Evolutionary conservation across 1,139 yeast species (phyloP), one percentile per base, ranked within the genome.

Genomic region (Debaryomyces psychrophilus): DNA sequence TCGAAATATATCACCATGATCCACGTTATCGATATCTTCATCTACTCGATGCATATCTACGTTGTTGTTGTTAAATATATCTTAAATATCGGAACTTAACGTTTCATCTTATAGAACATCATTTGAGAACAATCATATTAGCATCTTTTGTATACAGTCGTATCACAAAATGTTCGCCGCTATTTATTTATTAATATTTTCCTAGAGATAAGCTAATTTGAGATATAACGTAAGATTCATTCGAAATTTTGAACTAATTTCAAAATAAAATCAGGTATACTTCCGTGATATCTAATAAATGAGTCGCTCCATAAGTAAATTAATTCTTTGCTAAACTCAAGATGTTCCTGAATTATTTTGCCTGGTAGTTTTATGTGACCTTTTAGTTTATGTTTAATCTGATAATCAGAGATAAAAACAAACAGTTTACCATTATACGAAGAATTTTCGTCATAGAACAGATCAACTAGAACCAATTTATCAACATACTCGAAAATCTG

Each of bases 221-320:
- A 29, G 12, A 12, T 29, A 14, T 7, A 12, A 8, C 5, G 4
- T 5, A 12, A 5, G 33, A 29, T 37, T 35, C 28, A 37, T 25
- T 37, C 41, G 28, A 37, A 28, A 22, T 46, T 45, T 20, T 43
- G 22, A 8, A 46, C 22, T 26, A 49, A 37, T n/a, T 45, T 44
- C 12, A 43, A 28, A 31, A 46, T 43, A 17, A 46, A 27, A 22
- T 35, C 37, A 11, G 54, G 54, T 3, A 51, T 22, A 12, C 20
- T 14, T 8, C 50, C 51, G 27, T 50, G 61, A 52, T 50, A 47
- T 26, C 52, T 55, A 31, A 33, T 48, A 38, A 31, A 63, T 2
- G 62, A 54, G 1, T 52, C 49, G 5, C 53, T 34, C 71, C 71
- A 67, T 5, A 60, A 49, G 1, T 34, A 12, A 1, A 65, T 51